These are phyloP conservation scores for Lasiosphaeris hirsuta DNA, from an alignment of 495 filamentous ascomycete genomes.

Conservation along the genomic window DNA sequence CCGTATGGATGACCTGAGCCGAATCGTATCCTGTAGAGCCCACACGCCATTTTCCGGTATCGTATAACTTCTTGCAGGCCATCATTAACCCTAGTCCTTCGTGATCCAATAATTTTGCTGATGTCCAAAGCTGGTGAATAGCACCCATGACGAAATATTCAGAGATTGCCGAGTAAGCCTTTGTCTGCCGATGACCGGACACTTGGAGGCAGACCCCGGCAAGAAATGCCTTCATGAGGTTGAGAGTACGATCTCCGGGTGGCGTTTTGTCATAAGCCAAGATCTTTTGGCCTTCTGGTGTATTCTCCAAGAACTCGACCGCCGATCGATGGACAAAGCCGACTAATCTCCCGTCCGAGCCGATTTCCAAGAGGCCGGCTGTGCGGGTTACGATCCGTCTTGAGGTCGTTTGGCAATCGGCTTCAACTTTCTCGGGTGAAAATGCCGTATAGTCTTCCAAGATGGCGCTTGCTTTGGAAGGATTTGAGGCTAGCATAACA, in stretches of 20 bases:
- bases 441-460: not conserved
- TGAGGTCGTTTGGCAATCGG: not conserved
- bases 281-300: constrained; percentile 8
- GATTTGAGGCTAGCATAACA: constrained; percentile 2
- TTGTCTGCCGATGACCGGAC: not conserved
- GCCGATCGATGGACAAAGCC: constrained; percentile 20
- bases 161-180: not conserved
- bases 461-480: not conserved
- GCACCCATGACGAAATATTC: not conserved
- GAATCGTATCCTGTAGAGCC: not conserved
- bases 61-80: constrained; percentile 4
- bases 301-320: constrained; percentile 12
- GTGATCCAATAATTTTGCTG: not conserved
- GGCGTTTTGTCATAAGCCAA: constrained; percentile 7
- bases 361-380: constrained; percentile 14
- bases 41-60: not conserved
- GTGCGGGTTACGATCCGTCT: constrained; percentile 14
- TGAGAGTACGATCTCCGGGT: not conserved
- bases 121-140: not conserved
- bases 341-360: not conserved
- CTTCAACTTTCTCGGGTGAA: not conserved
- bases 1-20: not conserved
- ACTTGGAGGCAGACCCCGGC: constrained; percentile 5
- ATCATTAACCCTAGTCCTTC: constrained; percentile 1
- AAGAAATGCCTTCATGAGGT: constrained; percentile 7